Evolutionary conservation across 768 basidiomycete genomes (phyloP), one percentile per base, ranked within the genome.

Genomic region (Amanita phalloides): DNA sequence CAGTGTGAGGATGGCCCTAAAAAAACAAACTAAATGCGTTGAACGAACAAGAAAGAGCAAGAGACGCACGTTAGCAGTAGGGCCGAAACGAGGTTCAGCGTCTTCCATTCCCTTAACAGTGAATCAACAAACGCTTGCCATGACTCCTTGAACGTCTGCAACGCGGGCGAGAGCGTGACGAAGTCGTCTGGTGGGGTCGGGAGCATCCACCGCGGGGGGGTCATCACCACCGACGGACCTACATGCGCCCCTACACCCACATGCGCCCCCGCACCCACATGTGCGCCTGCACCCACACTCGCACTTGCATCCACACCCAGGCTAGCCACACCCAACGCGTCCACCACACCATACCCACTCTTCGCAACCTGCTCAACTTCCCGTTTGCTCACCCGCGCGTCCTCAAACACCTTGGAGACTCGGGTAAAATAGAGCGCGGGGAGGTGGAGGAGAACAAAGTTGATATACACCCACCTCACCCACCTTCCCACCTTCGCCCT

Each of bases 391-490:
- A 90, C 75, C 49, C 89, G 81, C 2, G 87, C 86, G 52, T 87
- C 85, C 57, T 84, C 77, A 56, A 88, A 89, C 25, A 90, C 76
- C 45, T 79, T 74, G 3, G 84, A 77, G 20, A 90, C 89, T 2
- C 88, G 81, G 2, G 82, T 77, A 64, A 89, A 90, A 60, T 90
- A 90, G 58, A 89, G 70, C 0, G 84, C 77, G 2, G 88, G 89
- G 17, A 90, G 73, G 14, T 81, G 76, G 17, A 90, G 71, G 6
- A 90, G 76, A 38, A 70, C 48, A 56, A 33, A 13, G 33, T 71
- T 64, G 41, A 74, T 66, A 52, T 74, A 74, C 11, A 33, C 33
- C 33, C 4, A 1, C 13, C 13, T 13, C 1, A 33, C 13, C 33
- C 33, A 33, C 9, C 32, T 3, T 32, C 11, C 32, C 10, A 32